Percentiles rank a stretch among this genome's conserved stretches.
Evolutionary conservation across 495 filamentous ascomycete genomes (phyloP).

Genomic region (Ascobolus immersus): DNA sequence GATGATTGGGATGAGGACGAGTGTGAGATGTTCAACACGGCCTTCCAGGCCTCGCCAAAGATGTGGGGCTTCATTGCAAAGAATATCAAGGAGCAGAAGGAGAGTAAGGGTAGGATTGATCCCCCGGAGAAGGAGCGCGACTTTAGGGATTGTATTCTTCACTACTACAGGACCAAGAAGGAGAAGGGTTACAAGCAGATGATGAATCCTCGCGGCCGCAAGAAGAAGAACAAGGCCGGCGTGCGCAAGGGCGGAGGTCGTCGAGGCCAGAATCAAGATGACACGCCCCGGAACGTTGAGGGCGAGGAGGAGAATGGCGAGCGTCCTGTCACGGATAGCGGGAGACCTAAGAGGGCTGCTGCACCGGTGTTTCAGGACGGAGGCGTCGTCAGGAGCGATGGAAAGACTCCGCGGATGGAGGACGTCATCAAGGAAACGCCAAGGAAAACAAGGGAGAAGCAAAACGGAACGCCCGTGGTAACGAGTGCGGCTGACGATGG

Average conservation of each 20-base stretch:
- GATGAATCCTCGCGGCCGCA: constrained; percentile 16
- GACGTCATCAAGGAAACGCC: constrained; percentile 8
- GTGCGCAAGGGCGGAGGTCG: constrained; percentile 15
- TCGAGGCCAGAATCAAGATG: constrained; percentile 47
- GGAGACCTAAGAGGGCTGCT: constrained; percentile 41
- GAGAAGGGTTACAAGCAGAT: constrained; percentile 67
- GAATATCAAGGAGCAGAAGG: constrained; percentile 49
- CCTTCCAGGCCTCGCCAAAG: constrained; percentile 63
- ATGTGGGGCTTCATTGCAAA: constrained; percentile 76
- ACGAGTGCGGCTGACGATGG: background rate
- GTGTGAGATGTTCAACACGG: constrained; percentile 46
- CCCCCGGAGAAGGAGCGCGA: constrained; percentile 42
- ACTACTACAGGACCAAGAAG: constrained; percentile 88
- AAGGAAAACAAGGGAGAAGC: constrained; percentile 22
- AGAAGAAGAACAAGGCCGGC: background rate
- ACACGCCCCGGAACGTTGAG: constrained; percentile 28
- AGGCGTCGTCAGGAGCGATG: constrained; percentile 4
- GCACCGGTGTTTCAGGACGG: constrained; percentile 32
- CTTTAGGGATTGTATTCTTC: constrained; percentile 69
- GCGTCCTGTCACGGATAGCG: constrained; percentile 36
- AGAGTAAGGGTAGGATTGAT: constrained; percentile 71
- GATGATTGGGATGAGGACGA: constrained; percentile 72
- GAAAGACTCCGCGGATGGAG: constrained; percentile 2
- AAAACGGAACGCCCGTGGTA: constrained; percentile 20
- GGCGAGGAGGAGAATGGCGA: constrained; percentile 28